Evolutionary conservation across 352 stramenopile species (phyloP), one percentile per base, ranked within the genome.

Genomic region (Pythium sukuiense): DNA sequence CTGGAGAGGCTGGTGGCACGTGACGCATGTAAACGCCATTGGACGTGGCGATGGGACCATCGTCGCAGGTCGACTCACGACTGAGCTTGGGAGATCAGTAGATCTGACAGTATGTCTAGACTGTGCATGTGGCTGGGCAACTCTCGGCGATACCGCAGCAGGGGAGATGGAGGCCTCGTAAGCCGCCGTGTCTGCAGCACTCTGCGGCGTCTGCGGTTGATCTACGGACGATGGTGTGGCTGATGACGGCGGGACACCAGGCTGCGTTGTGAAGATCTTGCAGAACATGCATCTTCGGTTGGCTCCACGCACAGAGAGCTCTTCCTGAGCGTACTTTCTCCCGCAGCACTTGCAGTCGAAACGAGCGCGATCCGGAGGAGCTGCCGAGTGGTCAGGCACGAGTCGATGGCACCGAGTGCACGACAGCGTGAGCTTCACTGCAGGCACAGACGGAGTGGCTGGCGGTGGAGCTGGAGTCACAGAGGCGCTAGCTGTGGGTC

Each of bases 331-430:
- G 41, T 62, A 62, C 41, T 43, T 54, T 35, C 24, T n/a, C 1
- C 30, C 56, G 56, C 56, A 62, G 27, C 56, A 62, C 43, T 62
- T 62, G 43, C 56, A 62, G 18, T 62, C 56, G 7, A 30, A 54
- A 27, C 11, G 37, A 24, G 39, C 27, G 14, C 5, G 11, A 11
- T 32, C 26, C 11, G 56, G 41, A 1, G 18, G 3, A 9, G 39
- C 14, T 48, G 16, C 6, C 1, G 56, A 53, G 11, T 29, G 41
- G 13, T 54, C 16, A 2, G 56, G 56, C 1, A 62, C 41, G 27
- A 62, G 56, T 1, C 56, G 56, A 43, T 52, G 56, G 39, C 56
- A 62, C 16, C 56, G 56, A 14, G 24, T 62, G 27, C 56, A 62
- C 27, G 56, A 62, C 14, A 62, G 41, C 39, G 35, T 41, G 12